A percentile compares a stretch with the other conserved stretches of the same genome.
These are phyloP conservation scores for Tolypocladium pustulatum DNA, from an alignment of 2,329 filamentous ascomycete genomes.

Conservation along the genomic window DNA sequence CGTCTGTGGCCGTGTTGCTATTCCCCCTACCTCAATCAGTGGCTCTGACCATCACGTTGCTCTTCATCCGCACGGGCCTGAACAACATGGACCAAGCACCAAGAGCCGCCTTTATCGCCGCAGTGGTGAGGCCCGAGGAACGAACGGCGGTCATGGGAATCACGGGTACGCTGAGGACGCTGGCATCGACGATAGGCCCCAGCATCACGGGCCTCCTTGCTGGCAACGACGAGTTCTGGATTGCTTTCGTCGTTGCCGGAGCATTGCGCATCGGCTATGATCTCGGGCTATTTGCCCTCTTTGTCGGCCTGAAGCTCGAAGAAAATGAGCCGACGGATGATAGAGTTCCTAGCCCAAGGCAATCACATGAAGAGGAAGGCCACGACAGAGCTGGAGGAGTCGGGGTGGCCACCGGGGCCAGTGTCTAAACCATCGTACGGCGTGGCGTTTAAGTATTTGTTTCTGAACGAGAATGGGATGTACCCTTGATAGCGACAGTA, in stretches of 20 bases:
- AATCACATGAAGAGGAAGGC: neutral
- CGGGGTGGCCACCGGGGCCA: neutral
- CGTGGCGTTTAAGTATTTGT: neutral
- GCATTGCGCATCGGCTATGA: constrained; percentile 44
- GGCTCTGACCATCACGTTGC: constrained; percentile 39
- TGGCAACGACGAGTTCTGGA: constrained; percentile 42
- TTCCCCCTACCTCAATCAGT: constrained; percentile 45
- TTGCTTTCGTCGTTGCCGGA: constrained; percentile 50
- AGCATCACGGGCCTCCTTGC: constrained; percentile 46
- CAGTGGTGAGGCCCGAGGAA: constrained; percentile 53
- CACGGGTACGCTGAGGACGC: constrained; percentile 47
- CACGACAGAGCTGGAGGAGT: neutral
- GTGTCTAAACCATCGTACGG: neutral
- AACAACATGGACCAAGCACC: constrained; percentile 64
- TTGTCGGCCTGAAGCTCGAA: constrained; percentile 45
- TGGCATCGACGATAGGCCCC: constrained; percentile 45
- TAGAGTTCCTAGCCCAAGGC: neutral
- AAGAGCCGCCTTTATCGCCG: constrained; percentile 54
- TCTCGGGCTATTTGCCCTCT: constrained; percentile 46
- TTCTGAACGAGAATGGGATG: too few relatives aligned
- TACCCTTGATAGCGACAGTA: too few relatives aligned
- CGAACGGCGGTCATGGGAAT: constrained; percentile 63
- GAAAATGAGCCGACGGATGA: constrained; percentile 22
- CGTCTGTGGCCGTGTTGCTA: constrained; percentile 47
- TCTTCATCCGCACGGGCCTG: constrained; percentile 49